Evolutionary conservation across 2,329 filamentous ascomycete genomes (phyloP).

Genomic region (Trichoderma harzianum): DNA sequence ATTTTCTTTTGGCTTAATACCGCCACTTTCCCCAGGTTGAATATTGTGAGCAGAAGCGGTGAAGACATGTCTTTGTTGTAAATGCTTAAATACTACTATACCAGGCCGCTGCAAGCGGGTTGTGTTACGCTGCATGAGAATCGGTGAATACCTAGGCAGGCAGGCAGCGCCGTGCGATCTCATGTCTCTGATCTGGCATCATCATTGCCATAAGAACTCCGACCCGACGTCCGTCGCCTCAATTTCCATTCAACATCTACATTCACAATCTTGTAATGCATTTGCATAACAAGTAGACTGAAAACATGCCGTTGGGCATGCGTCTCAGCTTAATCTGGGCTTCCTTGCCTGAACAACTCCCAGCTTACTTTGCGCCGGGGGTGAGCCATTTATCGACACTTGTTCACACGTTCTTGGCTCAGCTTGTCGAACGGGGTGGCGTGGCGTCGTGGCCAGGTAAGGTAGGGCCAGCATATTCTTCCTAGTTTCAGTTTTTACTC

Average conservation of each 20-base stretch:
- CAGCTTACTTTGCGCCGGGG: slow-evolving; percentile 1
- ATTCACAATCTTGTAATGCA: neutral
- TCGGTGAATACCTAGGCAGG: neutral
- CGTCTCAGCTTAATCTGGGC: neutral
- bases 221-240: neutral
- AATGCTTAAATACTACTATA: neutral
- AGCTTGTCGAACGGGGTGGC: neutral
- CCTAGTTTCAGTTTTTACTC: neutral
- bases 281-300: neutral
- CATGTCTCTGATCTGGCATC: neutral
- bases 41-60: neutral
- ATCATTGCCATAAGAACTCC: neutral
- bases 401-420: slow-evolving; percentile 8
- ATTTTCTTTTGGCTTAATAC: neutral
- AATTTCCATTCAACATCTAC: neutral
- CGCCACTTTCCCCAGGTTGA: neutral
- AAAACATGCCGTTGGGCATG: neutral
- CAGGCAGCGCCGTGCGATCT: neutral
- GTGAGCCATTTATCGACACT: slow-evolving; percentile 14
- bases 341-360: neutral
- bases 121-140: neutral
- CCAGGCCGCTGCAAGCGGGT: neutral
- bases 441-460: neutral
- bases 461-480: neutral
- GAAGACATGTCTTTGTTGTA: neutral